A percentile compares a stretch with the other conserved stretches of the same genome.
These are phyloP conservation scores for Aspergillus sp. DNA, from an alignment of 2,329 filamentous ascomycete species.

Conservation along the genomic window DNA sequence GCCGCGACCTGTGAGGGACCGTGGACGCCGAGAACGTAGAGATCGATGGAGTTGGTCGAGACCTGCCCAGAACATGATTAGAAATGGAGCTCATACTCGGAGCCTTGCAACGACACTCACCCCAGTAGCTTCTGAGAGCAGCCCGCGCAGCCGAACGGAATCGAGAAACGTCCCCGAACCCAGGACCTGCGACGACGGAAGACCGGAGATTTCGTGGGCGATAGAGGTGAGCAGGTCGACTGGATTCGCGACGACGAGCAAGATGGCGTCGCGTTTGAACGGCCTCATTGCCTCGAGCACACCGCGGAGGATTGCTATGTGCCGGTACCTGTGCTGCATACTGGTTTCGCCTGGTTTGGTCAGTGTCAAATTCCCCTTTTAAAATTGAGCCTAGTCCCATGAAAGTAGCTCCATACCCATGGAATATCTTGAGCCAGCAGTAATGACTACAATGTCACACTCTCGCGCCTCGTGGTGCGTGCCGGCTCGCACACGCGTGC, in stretches of 20 bases:
- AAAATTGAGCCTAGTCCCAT: not conserved
- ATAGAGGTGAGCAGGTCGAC: slow-evolving; percentile 55
- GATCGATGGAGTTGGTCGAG: slow-evolving; percentile 32
- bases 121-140: slow-evolving; percentile 13
- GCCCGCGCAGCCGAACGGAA: slow-evolving; percentile 46
- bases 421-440: slow-evolving; percentile 53
- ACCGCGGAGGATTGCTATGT: slow-evolving; percentile 45
- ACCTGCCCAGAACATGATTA: no score
- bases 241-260: slow-evolving; percentile 55
- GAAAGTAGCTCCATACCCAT: slow-evolving; percentile 23
- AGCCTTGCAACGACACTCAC: no score
- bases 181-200: slow-evolving; percentile 50
- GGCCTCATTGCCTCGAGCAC: slow-evolving; percentile 50
- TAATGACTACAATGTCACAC: slow-evolving; percentile 55
- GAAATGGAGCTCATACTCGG: no score
- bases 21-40: slow-evolving; percentile 50
- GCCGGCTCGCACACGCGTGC: slow-evolving; percentile 46
- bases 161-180: slow-evolving; percentile 56
- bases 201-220: slow-evolving; percentile 46
- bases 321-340: slow-evolving; percentile 42
- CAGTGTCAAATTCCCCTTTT: not conserved
- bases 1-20: slow-evolving; percentile 49
- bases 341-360: slow-evolving; percentile 40
- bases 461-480: slow-evolving; percentile 50
- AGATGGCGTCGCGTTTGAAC: slow-evolving; percentile 46